Evolutionary conservation across 2,329 filamentous ascomycete species (phyloP), one percentile per base, ranked within the genome.

Genomic region (Kalmusia sp.): DNA sequence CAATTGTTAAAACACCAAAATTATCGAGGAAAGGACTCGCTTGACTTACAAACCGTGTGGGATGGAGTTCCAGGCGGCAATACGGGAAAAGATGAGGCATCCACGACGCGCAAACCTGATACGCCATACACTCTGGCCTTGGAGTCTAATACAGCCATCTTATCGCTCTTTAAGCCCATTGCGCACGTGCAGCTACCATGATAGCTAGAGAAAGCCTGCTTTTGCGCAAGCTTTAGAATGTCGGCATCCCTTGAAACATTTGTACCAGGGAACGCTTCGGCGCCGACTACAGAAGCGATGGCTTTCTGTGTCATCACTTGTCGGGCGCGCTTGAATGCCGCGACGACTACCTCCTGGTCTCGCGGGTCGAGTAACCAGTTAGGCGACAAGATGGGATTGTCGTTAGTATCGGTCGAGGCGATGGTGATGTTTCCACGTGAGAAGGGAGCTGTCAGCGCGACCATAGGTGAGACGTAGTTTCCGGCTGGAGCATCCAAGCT

Each of bases 171-270:
- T 40, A 38, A 50, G 4, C 66, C 67, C 83, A 86, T 86, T 69
- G 79, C 81, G 2, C 74, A 74, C 0, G 84, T 87, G 82, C 84
- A 60, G 85, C 83, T 80, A 79, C 84, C 40, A 74, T 80, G 0
- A 77, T 79, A 2, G 65, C 69, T 3, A 77, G 67, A 12, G 5
- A 15, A n/a, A 8, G 21, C 6, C 6, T 12, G 4, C 12, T 37
- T 27, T 15, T 51, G 25, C 4, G 67, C 22, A n/a, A 24, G 24
- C 4, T 40, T 44, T 6, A 59, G 41, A 6, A 70, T 63, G 38
- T 70, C 25, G 4, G 49, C 67, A 47, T 71, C 63, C 1, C 51
- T 61, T 15, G 25, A 4, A 4, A 64, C 49, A 7, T 50, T 12
- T 0, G 15, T n/a, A 1, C 66, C 67, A 1, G 71, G 71, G 4